Conservation (phyloP, 371 early-diverging fungal genomes). For the Quaeritorhiza haematococci region DNA sequence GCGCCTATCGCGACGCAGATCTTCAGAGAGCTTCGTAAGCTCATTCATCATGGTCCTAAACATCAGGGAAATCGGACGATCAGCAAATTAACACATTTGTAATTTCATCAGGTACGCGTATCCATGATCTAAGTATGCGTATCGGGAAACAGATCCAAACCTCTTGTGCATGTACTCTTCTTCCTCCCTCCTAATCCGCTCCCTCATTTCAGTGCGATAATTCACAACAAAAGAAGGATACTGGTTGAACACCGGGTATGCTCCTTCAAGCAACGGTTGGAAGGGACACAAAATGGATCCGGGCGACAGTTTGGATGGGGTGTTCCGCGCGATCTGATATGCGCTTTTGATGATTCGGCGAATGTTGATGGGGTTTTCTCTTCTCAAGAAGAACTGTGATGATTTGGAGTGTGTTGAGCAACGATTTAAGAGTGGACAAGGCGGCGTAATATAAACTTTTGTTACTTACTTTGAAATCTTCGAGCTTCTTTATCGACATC, state of each 20-base stretch:
- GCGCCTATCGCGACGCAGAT: slow-evolving; percentile 35
- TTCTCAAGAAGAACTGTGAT: slow-evolving; percentile 27
- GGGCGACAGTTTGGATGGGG: slow-evolving; percentile 25
- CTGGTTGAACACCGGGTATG: slow-evolving; percentile 45
- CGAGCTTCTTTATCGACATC: slow-evolving; percentile 17
- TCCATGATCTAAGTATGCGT: neutral
- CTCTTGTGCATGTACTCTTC: slow-evolving; percentile 34
- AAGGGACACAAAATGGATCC: slow-evolving; percentile 26
- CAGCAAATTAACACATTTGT: neutral
- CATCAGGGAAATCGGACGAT: neutral
- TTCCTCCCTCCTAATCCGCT: slow-evolving; percentile 42
- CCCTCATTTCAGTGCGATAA: slow-evolving; percentile 41
- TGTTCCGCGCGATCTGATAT: slow-evolving; percentile 21
- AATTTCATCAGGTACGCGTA: neutral
- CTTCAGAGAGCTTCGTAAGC: slow-evolving; percentile 32
- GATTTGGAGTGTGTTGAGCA: neutral
- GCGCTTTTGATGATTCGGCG: slow-evolving; percentile 21
- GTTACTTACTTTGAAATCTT: slow-evolving; percentile 34
- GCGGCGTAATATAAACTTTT: neutral
- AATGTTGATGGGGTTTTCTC: slow-evolving; percentile 22
- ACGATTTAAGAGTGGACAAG: neutral
- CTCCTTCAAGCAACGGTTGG: slow-evolving; percentile 25
- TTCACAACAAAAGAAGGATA: slow-evolving; percentile 46
- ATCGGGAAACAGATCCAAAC: neutral
- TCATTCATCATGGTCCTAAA: slow-evolving; percentile 37